A percentile compares a stretch with the other conserved stretches of the same genome.
Evolutionary conservation across 768 basidiomycete genomes (phyloP).

Genomic region (Goffeauzyma gilvescens): DNA sequence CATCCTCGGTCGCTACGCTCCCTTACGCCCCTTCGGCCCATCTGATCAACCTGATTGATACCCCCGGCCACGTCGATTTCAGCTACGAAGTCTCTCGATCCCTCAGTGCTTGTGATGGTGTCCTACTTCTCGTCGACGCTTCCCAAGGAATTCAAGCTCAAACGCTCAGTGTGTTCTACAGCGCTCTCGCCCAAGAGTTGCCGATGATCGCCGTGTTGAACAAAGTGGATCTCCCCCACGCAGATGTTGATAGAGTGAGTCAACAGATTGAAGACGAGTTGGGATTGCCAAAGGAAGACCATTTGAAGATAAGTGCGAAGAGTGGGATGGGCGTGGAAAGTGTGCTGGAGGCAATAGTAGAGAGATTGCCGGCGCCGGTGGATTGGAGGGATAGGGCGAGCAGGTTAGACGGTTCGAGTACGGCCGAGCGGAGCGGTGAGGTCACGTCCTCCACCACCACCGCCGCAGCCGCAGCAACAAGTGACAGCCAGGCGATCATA

Average conservation of each 20-base stretch:
- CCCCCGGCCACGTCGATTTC: slow-evolving; percentile 98
- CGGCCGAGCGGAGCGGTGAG: slow-evolving; percentile 59
- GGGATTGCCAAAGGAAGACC: slow-evolving; percentile 52
- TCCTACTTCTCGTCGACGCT: slow-evolving; percentile 68
- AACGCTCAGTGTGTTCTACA: slow-evolving; percentile 82
- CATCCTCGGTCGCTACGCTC: too few relatives aligned
- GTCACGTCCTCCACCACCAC: slow-evolving; percentile 56
- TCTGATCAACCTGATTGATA: slow-evolving; percentile 87
- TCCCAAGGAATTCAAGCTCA: slow-evolving; percentile 84
- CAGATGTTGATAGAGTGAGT: slow-evolving; percentile 60
- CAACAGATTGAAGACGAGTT: slow-evolving; percentile 67
- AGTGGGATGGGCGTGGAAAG: slow-evolving; percentile 63
- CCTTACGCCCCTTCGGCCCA: too few relatives aligned
- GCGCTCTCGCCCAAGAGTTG: slow-evolving; percentile 54
- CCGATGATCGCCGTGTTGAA: slow-evolving; percentile 74
- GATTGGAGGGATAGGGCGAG: slow-evolving; percentile 37
- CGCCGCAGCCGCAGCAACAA: too few relatives aligned
- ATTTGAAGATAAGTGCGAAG: slow-evolving; percentile 77
- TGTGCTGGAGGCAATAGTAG: slow-evolving; percentile 61
- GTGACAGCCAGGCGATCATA: too few relatives aligned
- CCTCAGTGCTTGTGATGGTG: slow-evolving; percentile 82
- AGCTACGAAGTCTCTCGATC: slow-evolving; percentile 90
- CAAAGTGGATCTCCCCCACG: slow-evolving; percentile 87
- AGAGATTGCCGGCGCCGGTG: slow-evolving; percentile 63
- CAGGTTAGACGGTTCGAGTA: slow-evolving; percentile 55